phyloP scores from a whole-genome alignment of 2,329 filamentous ascomycete species.

The Phialemoniopsis sp. region DNA sequence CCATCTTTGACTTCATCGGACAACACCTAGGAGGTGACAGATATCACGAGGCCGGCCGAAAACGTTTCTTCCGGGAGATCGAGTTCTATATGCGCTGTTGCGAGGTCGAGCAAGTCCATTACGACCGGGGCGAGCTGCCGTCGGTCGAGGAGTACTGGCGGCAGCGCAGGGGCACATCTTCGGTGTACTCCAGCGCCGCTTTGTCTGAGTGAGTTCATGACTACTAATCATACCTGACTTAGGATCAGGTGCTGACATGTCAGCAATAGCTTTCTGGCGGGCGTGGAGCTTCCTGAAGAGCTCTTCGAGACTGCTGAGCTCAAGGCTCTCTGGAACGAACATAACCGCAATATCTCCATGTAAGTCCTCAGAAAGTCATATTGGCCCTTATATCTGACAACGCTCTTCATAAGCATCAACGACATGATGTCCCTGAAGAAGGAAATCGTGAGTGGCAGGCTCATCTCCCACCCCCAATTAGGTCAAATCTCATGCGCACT shows the following conservation, averaged over 20 bases:
- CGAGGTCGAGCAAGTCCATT: conserved; percentile 6
- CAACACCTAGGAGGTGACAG: not conserved
- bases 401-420: not conserved
- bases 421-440: conserved; percentile 3
- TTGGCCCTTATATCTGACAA: not conserved
- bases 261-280: not conserved
- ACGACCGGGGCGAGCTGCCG: conserved; percentile 3
- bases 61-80: conserved; percentile 5
- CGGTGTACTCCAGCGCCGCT: conserved; percentile 4
- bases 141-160: conserved; percentile 7
- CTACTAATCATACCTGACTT: too few species aligned
- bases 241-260: not conserved
- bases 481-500: too few species aligned
- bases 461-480: too few species aligned
- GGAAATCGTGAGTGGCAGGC: not conserved
- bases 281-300: not conserved
- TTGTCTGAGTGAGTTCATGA: conserved; percentile 7
- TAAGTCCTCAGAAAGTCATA: not conserved
- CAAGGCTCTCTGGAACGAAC: not conserved
- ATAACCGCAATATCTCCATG: not conserved
- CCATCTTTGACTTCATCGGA: conserved; percentile 6
- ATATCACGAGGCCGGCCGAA: conserved; percentile 1
- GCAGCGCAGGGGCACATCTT: conserved; percentile 6
- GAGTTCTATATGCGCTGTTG: conserved; percentile 8
- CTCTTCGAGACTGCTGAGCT: not conserved